Base-by-base conservation (phyloP, 2,329 filamentous ascomycete species). In the Xylariomycetidae sp. region DNA sequence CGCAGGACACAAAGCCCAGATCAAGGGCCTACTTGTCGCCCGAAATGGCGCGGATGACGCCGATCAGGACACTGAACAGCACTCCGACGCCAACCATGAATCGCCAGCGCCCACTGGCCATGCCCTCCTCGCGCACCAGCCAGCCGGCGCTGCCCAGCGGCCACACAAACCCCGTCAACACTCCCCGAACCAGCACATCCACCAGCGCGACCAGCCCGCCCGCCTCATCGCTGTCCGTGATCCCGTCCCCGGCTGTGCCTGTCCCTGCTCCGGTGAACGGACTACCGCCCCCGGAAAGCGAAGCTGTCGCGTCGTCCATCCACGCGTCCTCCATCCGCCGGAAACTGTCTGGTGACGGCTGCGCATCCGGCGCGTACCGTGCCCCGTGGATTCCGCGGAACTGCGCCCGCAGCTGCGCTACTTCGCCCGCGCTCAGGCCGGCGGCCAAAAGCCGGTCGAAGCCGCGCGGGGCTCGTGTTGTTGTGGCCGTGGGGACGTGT, bases 141-240 rank as follows among this genome's bases (percentile, higher is more conserved):
- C 89, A 95, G 32, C 82, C 79, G 36, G 90, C 66, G 50, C 85
- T 88, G 0, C 86, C 90, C 8, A 96, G 60, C 4, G 92, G 92
- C 77, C 90, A 96, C 57, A 98, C 84, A 67, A 96, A 98, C 0
- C 92, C 92, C 50, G 92, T 85, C 38, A 93, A 66, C 58, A 92
- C 86, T 4, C 89, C 92, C 62, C 82, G 85, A 38, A 96, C 70
- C 65, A 95, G 76, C 51, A 93, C 82, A 52, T 96, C 90, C 27
- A 95, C 65, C 9, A 84, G 72, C 1, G 75, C 79, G 12, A 58
- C 50, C 31, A 65, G 62, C n/a, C n/a, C n/a, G 18, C 61, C 61
- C 2, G 60, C 67, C 17, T 67, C 70, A 23, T 71, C 69, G 4
- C 69, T 66, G 17, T 61, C 65, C 12, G 55, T 51, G 25, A 61